Base-by-base conservation (phyloP, 2,329 filamentous ascomycete genomes). In the Cordyceps pruinosa region DNA sequence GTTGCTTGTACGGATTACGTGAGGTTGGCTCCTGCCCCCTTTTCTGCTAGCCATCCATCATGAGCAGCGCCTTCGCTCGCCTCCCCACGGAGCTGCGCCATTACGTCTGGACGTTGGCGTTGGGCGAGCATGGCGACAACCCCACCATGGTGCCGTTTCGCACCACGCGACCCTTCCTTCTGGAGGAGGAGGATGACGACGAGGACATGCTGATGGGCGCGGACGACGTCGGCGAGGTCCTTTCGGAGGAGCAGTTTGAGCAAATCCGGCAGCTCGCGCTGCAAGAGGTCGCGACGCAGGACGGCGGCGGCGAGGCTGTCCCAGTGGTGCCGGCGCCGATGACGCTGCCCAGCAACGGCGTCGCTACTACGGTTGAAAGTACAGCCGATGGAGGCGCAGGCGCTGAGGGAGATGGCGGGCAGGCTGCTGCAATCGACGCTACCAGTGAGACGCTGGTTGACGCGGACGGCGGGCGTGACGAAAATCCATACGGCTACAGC, bases 31-130 rank as follows among this genome's bases (percentile, higher is more conserved):
- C n/a, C n/a, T 7, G 25, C 4, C 9, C 17, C 17, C 2, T 17
- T 19, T 32, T 4, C 15, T 23, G 10, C 19, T 13, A 28, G 8
- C 12, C 13, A 26, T 21, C n/a, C 41, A 32, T 37, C 30, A 56
- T 57, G 57, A n/a, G 30, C 17, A 51, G 37, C 23, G 35, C 21
- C 4, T 70, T 69, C 35, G 9, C 5, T 6, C 49, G 39, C 3
- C 60, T 69, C 19, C 64, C 66, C 2, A 17, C 44, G 12, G 67
- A 70, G 61, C 54, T 69, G 8, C 67, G 68, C 26, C 51, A 42
- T 8, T 30, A 50, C 7, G 64, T 70, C 32, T 69, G 66, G 66
- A 34, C 53, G 8, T 52, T 56, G 4, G 48, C 58, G 17, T 42
- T 67, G 2, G 51, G 58, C 3, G 34, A 30, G 34, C 44, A 55